Base-by-base conservation (phyloP, 208 protist genomes). In the Phytomonas sp. region DNA sequence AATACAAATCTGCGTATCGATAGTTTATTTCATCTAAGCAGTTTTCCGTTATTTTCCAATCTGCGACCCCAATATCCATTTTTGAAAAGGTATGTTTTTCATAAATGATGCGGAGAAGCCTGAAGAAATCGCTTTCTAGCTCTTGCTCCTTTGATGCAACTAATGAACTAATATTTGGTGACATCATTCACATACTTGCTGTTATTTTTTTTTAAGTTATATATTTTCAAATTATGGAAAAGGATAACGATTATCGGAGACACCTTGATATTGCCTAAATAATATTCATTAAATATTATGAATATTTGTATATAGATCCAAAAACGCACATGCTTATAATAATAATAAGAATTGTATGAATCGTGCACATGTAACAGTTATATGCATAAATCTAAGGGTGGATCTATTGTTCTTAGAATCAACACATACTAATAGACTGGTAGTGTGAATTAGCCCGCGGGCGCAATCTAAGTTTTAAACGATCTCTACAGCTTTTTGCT, bases 11-110 rank as follows among this genome's bases (percentile, higher is more conserved):
- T 1, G 89, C 86, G 73, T 87, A 89, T 36, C 86, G 83, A 64
- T 82, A 82, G 60, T 89, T 92, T 60, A 94, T 82, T 34, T 91
- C 80, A 67, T 92, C 89, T n/a, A 94, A 69, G 71, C 86, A 94
- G 66, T 92, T 71, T 49, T 78, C 77, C 23, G 83, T 85, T 45
- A 92, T 72, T 30, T 74, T 72, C 82, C 81, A 89, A 63, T 94
- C 89, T 14, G 86, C 71, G 32, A 70, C 81, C 34, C 68, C 79
- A 31, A 88, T 70, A 4, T 74, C 73, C 23, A 73, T 14, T 12
- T 67, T 45, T 16, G 68, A 52, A 52, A 75, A 73, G 23, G 60
- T 36, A 26, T 68, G 59, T 23, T 74, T 45, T 32, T 65, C 59
- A 42, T 74, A 40, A 64, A 79, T 63, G 34, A 86, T 69, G 61